These are phyloP conservation scores for Boletus edulis DNA, from an alignment of 768 basidiomycete species.

Conservation along the genomic window DNA sequence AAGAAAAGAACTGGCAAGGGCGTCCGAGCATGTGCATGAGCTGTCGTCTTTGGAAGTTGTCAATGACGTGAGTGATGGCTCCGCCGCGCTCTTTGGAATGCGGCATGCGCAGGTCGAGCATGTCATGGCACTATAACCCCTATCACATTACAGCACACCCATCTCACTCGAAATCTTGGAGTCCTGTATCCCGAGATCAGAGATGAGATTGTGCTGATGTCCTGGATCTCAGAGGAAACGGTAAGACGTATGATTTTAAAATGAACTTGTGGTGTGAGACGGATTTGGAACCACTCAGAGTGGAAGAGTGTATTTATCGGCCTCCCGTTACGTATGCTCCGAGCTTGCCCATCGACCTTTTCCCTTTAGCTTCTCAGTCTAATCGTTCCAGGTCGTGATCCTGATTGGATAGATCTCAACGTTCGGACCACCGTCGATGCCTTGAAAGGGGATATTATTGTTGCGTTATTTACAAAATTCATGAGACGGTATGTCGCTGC, in stretches of 20 bases:
- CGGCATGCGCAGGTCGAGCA: no score
- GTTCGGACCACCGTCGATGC: no score
- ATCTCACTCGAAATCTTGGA: slow-evolving; percentile 35
- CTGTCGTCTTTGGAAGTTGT: no score
- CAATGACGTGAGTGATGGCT: no score
- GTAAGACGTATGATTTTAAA: not conserved
- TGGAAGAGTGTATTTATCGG: slow-evolving; percentile 48
- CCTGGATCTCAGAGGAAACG: slow-evolving; percentile 23
- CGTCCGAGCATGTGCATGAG: no score
- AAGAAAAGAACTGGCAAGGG: no score
- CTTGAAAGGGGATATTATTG: no score
- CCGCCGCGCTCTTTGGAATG: no score
- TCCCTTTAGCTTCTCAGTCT: not conserved
- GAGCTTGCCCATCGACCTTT: not conserved
- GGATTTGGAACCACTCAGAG: slow-evolving; percentile 20
- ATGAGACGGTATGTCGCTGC: no score
- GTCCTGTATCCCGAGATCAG: slow-evolving; percentile 38
- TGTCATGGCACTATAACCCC: slow-evolving; percentile 10
- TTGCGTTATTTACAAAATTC: no score
- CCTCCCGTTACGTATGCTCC: slow-evolving; percentile 38
- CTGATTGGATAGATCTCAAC: slow-evolving; percentile 10
- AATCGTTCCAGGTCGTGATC: slow-evolving; percentile 34
- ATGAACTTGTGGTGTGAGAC: not conserved
- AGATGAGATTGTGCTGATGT: slow-evolving; percentile 43
- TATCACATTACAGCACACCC: slow-evolving; percentile 18